A percentile compares a stretch with the other conserved stretches of the same genome.
Conservation (phyloP, 1,284 basidiomycete genomes). For the Tilletia indica region DNA sequence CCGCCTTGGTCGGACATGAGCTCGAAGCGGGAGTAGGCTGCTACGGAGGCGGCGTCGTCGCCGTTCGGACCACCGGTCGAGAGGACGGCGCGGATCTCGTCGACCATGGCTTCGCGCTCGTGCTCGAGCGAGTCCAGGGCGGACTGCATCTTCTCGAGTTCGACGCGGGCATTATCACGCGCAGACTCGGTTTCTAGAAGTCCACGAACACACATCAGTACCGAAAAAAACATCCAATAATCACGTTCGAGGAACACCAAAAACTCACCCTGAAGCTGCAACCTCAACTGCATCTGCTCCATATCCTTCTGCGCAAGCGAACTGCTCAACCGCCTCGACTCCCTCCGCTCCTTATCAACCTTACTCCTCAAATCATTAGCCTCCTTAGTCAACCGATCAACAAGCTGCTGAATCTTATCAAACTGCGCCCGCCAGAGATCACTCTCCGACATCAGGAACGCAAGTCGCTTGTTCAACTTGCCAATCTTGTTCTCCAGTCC, state of each 20-base stretch:
- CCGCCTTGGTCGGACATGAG: slow-evolving; percentile 21
- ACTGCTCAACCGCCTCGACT: slow-evolving; percentile 72
- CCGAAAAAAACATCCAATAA: too few species aligned
- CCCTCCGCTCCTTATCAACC: slow-evolving; percentile 81
- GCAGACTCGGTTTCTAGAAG: slow-evolving; percentile 42
- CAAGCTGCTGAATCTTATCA: slow-evolving; percentile 82
- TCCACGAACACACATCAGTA: neutral
- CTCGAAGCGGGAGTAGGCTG: slow-evolving; percentile 31
- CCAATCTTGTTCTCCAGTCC: slow-evolving; percentile 74
- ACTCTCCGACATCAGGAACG: slow-evolving; percentile 85
- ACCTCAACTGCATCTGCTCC: slow-evolving; percentile 41
- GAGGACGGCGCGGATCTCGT: slow-evolving; percentile 50
- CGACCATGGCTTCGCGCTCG: slow-evolving; percentile 51
- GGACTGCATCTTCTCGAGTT: slow-evolving; percentile 41
- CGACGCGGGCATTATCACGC: slow-evolving; percentile 42
- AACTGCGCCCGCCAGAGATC: slow-evolving; percentile 84
- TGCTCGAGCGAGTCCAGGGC: slow-evolving; percentile 39
- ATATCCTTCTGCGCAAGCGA: slow-evolving; percentile 44
- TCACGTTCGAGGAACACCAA: too few species aligned
- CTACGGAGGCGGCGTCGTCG: slow-evolving; percentile 30
- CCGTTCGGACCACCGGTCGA: slow-evolving; percentile 22
- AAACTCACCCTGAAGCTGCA: slow-evolving; percentile 34
- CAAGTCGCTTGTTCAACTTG: slow-evolving; percentile 64
- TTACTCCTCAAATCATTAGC: slow-evolving; percentile 74
- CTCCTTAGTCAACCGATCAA: slow-evolving; percentile 79